Evolutionary conservation across 768 basidiomycete genomes (phyloP).

Genomic region (Baorangia bicolor): DNA sequence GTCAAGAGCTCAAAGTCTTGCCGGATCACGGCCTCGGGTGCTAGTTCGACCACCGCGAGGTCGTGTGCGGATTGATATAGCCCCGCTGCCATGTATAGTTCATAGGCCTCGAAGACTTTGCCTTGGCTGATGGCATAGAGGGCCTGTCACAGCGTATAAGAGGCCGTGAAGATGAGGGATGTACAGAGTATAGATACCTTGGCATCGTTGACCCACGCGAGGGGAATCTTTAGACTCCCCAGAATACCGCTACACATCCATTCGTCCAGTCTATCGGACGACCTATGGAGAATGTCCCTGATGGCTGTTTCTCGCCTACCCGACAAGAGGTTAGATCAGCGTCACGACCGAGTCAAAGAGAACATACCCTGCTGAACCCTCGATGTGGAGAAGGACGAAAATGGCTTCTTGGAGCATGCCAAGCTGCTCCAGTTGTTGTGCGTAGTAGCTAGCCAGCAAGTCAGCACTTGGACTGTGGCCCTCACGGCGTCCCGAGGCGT

Average conservation of each 20-base stretch:
- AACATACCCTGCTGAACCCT: constrained; percentile 73
- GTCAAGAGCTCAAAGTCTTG: constrained; percentile 56
- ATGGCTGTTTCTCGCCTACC: constrained; percentile 81
- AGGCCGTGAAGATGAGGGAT: not conserved
- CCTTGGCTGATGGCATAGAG: constrained; percentile 60
- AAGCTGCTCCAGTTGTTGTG: constrained; percentile 77
- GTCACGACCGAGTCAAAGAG: not conserved
- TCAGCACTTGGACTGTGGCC: constrained; percentile 87
- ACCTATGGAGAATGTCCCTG: constrained; percentile 74
- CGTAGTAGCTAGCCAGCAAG: constrained; percentile 78
- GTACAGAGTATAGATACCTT: constrained; percentile 48
- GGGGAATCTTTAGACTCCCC: constrained; percentile 78
- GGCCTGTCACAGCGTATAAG: constrained; percentile 47
- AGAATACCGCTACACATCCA: constrained; percentile 72
- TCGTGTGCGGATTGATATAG: constrained; percentile 75
- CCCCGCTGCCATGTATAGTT: constrained; percentile 69
- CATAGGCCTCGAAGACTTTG: constrained; percentile 70
- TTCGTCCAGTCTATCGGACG: constrained; percentile 62
- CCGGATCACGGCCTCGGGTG: constrained; percentile 78
- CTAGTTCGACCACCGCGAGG: constrained; percentile 81
- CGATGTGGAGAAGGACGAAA: constrained; percentile 88
- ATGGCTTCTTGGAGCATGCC: constrained; percentile 83
- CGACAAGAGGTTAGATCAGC: constrained; percentile 5
- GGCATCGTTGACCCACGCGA: constrained; percentile 87
- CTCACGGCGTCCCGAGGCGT: constrained; percentile 50